A percentile compares a stretch with the other conserved stretches of the same genome.
Conservation (phyloP, 2,329 filamentous ascomycete species). For the Colletotrichum nymphaeae region DNA sequence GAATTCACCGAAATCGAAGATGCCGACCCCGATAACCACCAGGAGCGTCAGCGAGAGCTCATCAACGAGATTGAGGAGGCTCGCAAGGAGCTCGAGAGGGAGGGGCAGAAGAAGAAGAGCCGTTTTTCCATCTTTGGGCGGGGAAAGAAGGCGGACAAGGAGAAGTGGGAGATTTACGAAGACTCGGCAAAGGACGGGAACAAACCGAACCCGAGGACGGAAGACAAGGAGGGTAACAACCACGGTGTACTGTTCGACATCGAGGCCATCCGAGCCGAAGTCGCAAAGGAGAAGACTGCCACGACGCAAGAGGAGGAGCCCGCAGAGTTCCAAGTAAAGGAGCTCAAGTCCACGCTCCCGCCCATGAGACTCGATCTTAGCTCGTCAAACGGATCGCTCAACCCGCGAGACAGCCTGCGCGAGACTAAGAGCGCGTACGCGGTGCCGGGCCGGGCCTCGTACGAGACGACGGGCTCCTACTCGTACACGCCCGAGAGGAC, state of each 20-base stretch:
- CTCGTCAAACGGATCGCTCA: conserved; percentile 43
- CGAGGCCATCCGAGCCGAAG: conserved; percentile 89
- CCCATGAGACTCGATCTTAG: conserved; percentile 83
- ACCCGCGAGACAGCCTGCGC: conserved; percentile 49
- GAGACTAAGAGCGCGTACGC: conserved; percentile 61
- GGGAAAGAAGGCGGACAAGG: conserved; percentile 84
- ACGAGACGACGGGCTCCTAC: conserved; percentile 35
- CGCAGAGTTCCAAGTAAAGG: conserved; percentile 71
- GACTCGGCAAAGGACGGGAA: conserved; percentile 59
- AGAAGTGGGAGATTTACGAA: conserved; percentile 95
- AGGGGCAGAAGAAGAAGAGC: conserved; percentile 69
- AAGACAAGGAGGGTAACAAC: conserved; percentile 64
- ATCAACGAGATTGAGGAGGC: conserved; percentile 98
- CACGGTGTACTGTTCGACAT: conserved; percentile 88
- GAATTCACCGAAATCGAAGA: conserved; percentile 98
- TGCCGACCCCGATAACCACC: conserved; percentile 93
- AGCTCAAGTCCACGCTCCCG: conserved; percentile 88
- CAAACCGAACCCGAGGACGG: conserved; percentile 56
- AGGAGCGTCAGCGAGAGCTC: conserved; percentile 86
- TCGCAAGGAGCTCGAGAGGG: conserved; percentile 84
- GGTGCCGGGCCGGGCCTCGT: conserved; percentile 41
- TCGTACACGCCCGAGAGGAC: conserved; percentile 38
- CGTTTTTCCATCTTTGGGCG: conserved; percentile 83
- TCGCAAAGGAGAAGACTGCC: conserved; percentile 71
- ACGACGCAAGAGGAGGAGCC: conserved; percentile 64